Percentiles rank a stretch among this genome's conserved stretches.
Evolutionary conservation across 2,329 filamentous ascomycete species (phyloP).

Genomic region (Dothiorella sarmentorum): DNA sequence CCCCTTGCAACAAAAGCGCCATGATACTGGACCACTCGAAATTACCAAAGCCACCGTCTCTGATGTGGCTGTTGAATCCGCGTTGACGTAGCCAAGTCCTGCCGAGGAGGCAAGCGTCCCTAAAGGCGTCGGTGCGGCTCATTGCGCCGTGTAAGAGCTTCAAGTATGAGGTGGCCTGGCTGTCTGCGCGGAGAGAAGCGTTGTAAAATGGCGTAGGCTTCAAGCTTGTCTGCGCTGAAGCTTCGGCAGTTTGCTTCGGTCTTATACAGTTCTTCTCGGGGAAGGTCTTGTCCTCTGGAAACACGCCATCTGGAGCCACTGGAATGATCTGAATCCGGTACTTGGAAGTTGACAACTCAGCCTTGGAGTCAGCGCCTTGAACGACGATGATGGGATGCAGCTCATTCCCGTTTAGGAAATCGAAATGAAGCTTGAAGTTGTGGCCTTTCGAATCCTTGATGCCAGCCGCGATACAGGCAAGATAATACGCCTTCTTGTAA

Average conservation of each 20-base stretch:
- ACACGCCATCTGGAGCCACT: constrained; percentile 65
- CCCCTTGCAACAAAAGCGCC: constrained; percentile 75
- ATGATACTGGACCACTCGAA: constrained; percentile 87
- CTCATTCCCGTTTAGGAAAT: constrained; percentile 67
- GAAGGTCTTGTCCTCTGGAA: constrained; percentile 67
- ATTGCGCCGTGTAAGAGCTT: constrained; percentile 69
- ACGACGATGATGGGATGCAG: constrained; percentile 67
- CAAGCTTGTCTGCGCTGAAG: constrained; percentile 28
- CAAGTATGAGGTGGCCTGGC: constrained; percentile 69
- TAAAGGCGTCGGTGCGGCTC: constrained; percentile 68
- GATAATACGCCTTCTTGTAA: constrained; percentile 87
- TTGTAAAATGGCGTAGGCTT: constrained; percentile 82
- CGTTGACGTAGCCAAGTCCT: constrained; percentile 86
- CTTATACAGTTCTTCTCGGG: constrained; percentile 70
- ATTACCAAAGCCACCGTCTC: constrained; percentile 80
- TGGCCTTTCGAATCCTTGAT: constrained; percentile 58
- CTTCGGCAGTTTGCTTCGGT: constrained; percentile 45
- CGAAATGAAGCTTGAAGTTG: constrained; percentile 59
- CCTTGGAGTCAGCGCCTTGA: constrained; percentile 33
- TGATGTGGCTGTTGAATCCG: constrained; percentile 68
- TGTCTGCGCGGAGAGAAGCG: constrained; percentile 74
- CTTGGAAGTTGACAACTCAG: constrained; percentile 36
- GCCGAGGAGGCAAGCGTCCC: constrained; percentile 81
- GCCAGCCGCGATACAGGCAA: constrained; percentile 73
- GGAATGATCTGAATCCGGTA: constrained; percentile 70